phyloP scores from a whole-genome alignment of 352 stramenopile genomes.

The Peronospora farinosa region DNA sequence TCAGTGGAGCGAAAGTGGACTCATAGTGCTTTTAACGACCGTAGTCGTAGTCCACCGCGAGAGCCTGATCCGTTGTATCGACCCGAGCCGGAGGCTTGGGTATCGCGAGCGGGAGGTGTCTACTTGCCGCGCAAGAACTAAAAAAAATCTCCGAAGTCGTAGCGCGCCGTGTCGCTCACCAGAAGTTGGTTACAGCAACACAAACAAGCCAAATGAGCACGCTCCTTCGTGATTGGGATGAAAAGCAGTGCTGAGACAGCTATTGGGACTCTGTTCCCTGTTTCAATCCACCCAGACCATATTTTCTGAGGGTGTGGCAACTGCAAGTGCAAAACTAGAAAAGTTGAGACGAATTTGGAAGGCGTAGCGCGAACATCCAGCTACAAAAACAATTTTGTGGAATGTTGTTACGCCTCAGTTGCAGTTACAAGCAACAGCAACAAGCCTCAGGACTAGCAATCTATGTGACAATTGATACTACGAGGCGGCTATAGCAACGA shows the following conservation, averaged over 20 bases:
- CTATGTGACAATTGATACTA: slow-evolving; percentile 21
- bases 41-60: slow-evolving; percentile 66
- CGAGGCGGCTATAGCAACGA: background rate
- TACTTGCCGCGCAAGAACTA: slow-evolving; percentile 55
- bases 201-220: slow-evolving; percentile 22
- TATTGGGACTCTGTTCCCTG: slow-evolving; percentile 10
- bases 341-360: slow-evolving; percentile 14
- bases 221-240: slow-evolving; percentile 61
- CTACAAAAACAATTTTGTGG: too few relatives aligned
- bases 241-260: too few relatives aligned
- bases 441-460: slow-evolving; percentile 9
- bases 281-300: background rate
- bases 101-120: slow-evolving; percentile 70
- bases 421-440: too few relatives aligned
- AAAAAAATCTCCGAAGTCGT: slow-evolving; percentile 10
- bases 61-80: slow-evolving; percentile 56
- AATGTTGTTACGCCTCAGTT: too few relatives aligned
- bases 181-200: background rate
- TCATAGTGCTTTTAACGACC: slow-evolving; percentile 64
- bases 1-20: slow-evolving; percentile 48
- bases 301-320: slow-evolving; percentile 1
- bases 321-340: slow-evolving; percentile 22
- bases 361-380: slow-evolving; percentile 27
- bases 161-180: background rate
- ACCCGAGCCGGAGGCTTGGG: slow-evolving; percentile 61